phyloP scores from a whole-genome alignment of 306 rosid species.

The Sphenostylis stenocarpa region DNA sequence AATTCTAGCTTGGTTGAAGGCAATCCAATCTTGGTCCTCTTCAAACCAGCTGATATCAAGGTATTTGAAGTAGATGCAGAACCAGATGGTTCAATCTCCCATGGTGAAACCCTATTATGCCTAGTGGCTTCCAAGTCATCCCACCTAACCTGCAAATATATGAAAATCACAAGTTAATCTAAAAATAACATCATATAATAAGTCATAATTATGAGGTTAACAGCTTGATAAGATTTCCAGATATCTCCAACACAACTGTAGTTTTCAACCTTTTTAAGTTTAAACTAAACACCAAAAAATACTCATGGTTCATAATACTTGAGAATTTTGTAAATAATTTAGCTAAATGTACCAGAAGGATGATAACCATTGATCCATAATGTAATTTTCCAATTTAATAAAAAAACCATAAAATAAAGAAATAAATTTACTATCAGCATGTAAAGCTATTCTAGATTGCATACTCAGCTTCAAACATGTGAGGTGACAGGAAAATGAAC shows the following conservation, averaged over 20 bases:
- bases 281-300: neutral
- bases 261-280: neutral
- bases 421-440: neutral
- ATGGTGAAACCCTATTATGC: conserved; percentile 92
- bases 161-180: conserved; percentile 4
- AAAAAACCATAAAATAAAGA: neutral
- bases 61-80: conserved; percentile 53
- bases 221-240: neutral
- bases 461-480: neutral
- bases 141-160: conserved; percentile 82
- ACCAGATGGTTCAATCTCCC: conserved; percentile 92
- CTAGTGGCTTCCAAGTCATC: conserved; percentile 69
- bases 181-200: neutral
- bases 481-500: neutral
- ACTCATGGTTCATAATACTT: neutral
- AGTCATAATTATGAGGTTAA: neutral
- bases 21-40: conserved; percentile 73
- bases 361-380: neutral
- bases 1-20: conserved; percentile 63
- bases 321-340: neutral
- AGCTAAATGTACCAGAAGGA: neutral
- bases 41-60: conserved; percentile 67
- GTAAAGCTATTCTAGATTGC: neutral
- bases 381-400: neutral
- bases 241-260: neutral